A percentile compares a stretch with the other conserved stretches of the same genome.
Conservation (phyloP, 352 stramenopile species). For the Phytophthora sp. region DNA sequence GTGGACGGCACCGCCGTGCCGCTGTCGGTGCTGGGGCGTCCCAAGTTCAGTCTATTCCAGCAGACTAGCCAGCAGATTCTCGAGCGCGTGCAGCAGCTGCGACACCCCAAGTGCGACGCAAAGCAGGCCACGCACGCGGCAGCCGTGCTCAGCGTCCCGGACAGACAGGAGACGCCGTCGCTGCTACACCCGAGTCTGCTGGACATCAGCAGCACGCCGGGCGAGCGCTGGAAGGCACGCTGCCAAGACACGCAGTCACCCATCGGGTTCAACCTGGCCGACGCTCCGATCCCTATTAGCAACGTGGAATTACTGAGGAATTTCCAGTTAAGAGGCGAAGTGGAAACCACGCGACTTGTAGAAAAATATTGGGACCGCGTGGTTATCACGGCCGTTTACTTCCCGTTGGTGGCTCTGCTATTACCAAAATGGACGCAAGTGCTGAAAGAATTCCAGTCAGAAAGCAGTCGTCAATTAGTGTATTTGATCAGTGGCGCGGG, state of each 20-base stretch:
- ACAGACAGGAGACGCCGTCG: conserved; percentile 40
- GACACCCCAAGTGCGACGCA: conserved; percentile 15
- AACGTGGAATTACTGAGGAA: conserved; percentile 47
- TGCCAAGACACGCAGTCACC: conserved; percentile 73
- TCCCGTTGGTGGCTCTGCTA: conserved; percentile 94
- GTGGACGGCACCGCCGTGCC: conserved; percentile 43
- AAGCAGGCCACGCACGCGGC: conserved; percentile 21
- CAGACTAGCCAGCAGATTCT: conserved; percentile 78
- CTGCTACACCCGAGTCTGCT: conserved; percentile 74
- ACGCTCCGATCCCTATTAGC: conserved; percentile 60
- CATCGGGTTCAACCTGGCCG: conserved; percentile 76
- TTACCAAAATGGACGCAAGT: conserved; percentile 93
- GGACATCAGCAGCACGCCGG: conserved; percentile 40
- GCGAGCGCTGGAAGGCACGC: conserved; percentile 59
- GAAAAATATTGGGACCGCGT: conserved; percentile 70
- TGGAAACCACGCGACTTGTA: conserved; percentile 64
- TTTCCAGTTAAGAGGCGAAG: conserved; percentile 70
- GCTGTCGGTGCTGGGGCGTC: conserved; percentile 68
- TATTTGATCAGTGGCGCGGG: conserved; percentile 96
- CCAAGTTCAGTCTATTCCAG: conserved; percentile 91
- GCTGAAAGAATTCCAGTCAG: conserved; percentile 79
- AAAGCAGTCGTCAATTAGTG: conserved; percentile 91
- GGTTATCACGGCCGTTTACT: conserved; percentile 91
- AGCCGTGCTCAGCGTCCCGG: conserved; percentile 22
- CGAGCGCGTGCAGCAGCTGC: conserved; percentile 62